Evolutionary conservation across 352 stramenopile genomes (phyloP).

Genomic region (Phytophthora lateralis): DNA sequence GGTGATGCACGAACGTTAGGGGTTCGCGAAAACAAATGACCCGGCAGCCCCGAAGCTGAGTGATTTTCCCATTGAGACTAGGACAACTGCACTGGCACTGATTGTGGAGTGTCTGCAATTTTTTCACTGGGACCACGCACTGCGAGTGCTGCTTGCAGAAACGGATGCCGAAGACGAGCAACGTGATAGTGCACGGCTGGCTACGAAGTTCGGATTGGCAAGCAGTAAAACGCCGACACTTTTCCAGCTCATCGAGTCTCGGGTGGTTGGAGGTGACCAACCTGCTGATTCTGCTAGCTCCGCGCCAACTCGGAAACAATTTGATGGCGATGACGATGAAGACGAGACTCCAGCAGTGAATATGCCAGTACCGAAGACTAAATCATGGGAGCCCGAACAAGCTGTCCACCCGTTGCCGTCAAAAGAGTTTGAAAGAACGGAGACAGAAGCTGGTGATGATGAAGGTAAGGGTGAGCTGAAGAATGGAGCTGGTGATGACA

Average conservation of each 20-base stretch:
- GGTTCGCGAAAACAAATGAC: conserved; percentile 19
- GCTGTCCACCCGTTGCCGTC: neutral
- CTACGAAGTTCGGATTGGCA: conserved; percentile 28
- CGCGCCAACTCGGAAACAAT: conserved; percentile 1
- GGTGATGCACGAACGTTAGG: conserved; percentile 63
- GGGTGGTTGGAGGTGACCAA: conserved; percentile 3
- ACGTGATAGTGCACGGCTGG: conserved; percentile 9
- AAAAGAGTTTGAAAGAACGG: conserved; percentile 1
- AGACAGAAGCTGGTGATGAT: conserved; percentile 5
- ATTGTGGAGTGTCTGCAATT: conserved; percentile 64
- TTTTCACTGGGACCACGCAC: conserved; percentile 63
- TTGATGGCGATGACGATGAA: conserved; percentile 14
- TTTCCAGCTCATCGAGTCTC: conserved; percentile 38
- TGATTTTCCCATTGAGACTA: conserved; percentile 38
- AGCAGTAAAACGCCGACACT: conserved; percentile 28
- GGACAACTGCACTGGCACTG: conserved; percentile 47
- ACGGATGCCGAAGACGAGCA: conserved; percentile 30
- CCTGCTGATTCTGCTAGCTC: neutral
- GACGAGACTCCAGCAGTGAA: neutral
- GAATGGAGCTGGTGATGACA: neutral
- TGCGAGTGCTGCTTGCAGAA: conserved; percentile 57
- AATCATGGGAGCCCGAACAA: conserved; percentile 11
- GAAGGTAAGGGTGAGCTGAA: conserved; percentile 2
- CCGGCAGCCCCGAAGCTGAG: conserved; percentile 26
- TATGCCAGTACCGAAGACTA: conserved; percentile 1